Evolutionary conservation across 495 filamentous ascomycete genomes (phyloP).

Genomic region (Aspergillus haitiensis): DNA sequence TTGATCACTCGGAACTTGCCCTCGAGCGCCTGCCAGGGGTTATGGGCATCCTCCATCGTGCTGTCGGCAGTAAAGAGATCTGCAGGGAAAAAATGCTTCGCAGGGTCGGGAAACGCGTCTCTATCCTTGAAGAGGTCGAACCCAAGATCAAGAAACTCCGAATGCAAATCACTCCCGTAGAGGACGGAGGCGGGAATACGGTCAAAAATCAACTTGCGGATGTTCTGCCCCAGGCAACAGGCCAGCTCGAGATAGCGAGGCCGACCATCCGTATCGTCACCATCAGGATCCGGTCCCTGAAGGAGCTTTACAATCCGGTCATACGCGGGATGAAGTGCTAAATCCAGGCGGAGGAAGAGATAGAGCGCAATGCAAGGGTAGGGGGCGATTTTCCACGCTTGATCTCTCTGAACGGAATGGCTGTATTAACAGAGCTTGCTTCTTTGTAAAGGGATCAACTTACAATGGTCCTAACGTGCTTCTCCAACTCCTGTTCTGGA

Average conservation of each 20-base stretch:
- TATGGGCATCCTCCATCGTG: not conserved
- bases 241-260: not conserved
- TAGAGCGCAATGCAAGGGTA: not conserved
- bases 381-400: not conserved
- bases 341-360: constrained; percentile 2
- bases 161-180: not conserved
- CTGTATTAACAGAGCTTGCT: not conserved
- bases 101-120: not conserved
- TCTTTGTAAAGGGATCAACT: not conserved
- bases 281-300: not conserved
- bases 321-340: not conserved
- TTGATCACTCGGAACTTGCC: constrained; percentile 1
- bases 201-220: not conserved
- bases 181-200: not conserved
- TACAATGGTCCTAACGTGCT: not conserved
- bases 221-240: not conserved
- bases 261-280: not conserved
- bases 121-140: not conserved
- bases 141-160: constrained; percentile 1
- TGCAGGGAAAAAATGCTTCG: not conserved
- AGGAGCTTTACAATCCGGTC: not conserved
- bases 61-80: not conserved
- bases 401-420: not conserved
- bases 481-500: not conserved
- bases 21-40: not conserved